Evolutionary conservation across 768 basidiomycete species (phyloP), one percentile per base, ranked within the genome.

Genomic region (Russula brevipes): DNA sequence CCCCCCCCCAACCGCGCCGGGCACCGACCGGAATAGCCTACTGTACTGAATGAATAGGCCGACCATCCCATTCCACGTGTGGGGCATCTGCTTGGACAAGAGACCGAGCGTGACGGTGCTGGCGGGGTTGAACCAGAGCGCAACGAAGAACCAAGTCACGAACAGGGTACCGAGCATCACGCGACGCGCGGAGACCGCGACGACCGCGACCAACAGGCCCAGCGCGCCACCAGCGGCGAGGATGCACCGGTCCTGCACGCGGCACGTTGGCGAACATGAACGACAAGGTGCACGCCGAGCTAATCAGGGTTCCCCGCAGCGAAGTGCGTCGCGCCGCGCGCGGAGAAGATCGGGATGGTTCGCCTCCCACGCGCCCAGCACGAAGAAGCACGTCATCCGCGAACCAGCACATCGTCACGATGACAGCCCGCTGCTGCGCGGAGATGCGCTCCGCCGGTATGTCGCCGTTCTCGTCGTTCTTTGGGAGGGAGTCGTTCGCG

Each of bases 1-100:
- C 85, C 88, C 50, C 87, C 88, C 87, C 88, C 79, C 85, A 85
- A 89, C 76, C 5, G 86, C 85, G 0, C 86, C 87, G 5, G 81
- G 79, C 12, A 85, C 81, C 86, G 77, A n/a, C 87, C 86, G 0
- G 76, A 72, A 68, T 83, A 88, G 68, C 85, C 24, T 88, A 72
- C 85, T 85, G 66, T 85, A 88, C 70, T 87, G 87, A 47, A 89
- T 84, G 7, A 76, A 79, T 71, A 86, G 72, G 79, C 78, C 82
- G n/a, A 78, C 78, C 33, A 77, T 75, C 33, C 77, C 76, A 68
- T 86, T 88, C 83, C 84, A 88, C 61, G 74, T 72, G 6, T 78
- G 76, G 1, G 87, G 86, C 36, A 88, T 77, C 71, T 86, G 86
- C 72, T 89, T 89, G 64, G 83, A 85, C 33, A 89, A 73, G 59